phyloP scores from a whole-genome alignment of 2,329 filamentous ascomycete species.

The Fusarium haematococcum region DNA sequence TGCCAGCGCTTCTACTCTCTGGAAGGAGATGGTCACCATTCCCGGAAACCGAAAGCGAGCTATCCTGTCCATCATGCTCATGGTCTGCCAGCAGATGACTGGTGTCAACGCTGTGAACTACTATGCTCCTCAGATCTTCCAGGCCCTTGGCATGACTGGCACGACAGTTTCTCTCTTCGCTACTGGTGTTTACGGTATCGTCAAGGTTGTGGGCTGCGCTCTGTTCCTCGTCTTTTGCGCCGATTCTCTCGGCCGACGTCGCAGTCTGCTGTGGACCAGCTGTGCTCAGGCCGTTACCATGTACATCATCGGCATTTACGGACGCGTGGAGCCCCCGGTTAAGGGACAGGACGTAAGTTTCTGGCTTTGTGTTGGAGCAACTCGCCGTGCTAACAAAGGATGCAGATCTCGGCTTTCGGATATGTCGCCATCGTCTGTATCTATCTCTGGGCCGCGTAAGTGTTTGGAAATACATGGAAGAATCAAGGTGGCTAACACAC shows the following conservation, averaged over 20 bases:
- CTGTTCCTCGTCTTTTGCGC: conserved; percentile 75
- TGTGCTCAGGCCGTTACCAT: conserved; percentile 71
- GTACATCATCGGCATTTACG: conserved; percentile 79
- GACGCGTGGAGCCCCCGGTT: conserved; percentile 70
- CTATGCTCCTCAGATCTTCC: conserved; percentile 78
- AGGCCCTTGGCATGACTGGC: conserved; percentile 69
- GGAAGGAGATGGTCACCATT: conserved; percentile 73
- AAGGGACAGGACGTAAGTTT: conserved; percentile 57
- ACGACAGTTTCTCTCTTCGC: conserved; percentile 74
- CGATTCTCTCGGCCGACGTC: conserved; percentile 75
- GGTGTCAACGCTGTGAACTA: conserved; percentile 69
- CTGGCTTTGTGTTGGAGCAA: background rate
- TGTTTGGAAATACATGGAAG: background rate
- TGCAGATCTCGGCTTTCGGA: conserved; percentile 69
- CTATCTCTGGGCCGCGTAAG: conserved; percentile 73
- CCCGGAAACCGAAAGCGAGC: conserved; percentile 72
- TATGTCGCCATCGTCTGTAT: conserved; percentile 79
- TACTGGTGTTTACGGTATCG: conserved; percentile 79
- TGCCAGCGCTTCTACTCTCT: conserved; percentile 65
- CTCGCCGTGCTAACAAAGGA: background rate
- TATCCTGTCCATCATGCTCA: conserved; percentile 68
- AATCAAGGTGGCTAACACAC: conserved; percentile 29
- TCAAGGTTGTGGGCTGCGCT: conserved; percentile 74
- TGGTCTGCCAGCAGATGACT: conserved; percentile 81
- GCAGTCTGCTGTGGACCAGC: conserved; percentile 72